Evolutionary conservation across 345 rosid genomes (phyloP).

Genomic region (Carallia pectinifolia): DNA sequence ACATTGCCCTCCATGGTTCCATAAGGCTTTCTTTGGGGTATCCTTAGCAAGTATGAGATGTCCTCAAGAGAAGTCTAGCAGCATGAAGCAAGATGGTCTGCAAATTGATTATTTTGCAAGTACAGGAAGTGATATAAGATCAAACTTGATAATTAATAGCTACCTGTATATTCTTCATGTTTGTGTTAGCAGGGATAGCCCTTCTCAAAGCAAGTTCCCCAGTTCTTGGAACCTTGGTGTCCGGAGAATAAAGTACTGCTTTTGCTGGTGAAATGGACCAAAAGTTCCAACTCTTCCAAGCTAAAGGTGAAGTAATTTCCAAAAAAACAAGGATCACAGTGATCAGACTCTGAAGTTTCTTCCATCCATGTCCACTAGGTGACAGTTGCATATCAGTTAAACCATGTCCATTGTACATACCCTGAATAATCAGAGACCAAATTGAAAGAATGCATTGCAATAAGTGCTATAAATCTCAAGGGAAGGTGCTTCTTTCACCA

Average conservation of each 20-base stretch:
- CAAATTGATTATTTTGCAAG: slow-evolving; percentile 15
- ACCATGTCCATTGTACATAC: slow-evolving; percentile 20
- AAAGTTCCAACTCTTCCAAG: slow-evolving; percentile 51
- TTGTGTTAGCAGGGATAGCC: slow-evolving; percentile 86
- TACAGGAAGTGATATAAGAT: background rate
- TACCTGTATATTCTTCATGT: slow-evolving; percentile 89
- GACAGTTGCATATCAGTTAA: slow-evolving; percentile 27
- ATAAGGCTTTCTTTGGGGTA: slow-evolving; percentile 95
- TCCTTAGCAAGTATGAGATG: slow-evolving; percentile 80
- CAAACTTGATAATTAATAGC: slow-evolving; percentile 7
- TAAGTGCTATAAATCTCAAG: background rate
- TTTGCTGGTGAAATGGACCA: slow-evolving; percentile 52
- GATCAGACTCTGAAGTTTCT: slow-evolving; percentile 47
- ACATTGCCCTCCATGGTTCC: slow-evolving; percentile 97
- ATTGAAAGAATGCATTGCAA: slow-evolving; percentile 23
- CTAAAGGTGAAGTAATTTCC: slow-evolving; percentile 65
- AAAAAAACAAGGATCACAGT: slow-evolving; percentile 47
- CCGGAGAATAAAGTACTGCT: slow-evolving; percentile 83
- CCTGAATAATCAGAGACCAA: slow-evolving; percentile 59
- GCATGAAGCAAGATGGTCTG: slow-evolving; percentile 14
- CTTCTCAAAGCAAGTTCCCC: slow-evolving; percentile 91
- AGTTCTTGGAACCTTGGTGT: slow-evolving; percentile 87
- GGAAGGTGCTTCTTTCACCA: too few relatives aligned
- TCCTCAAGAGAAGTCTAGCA: slow-evolving; percentile 82
- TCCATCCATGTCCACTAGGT: slow-evolving; percentile 30